Evolutionary conservation across 768 basidiomycete species (phyloP).

Genomic region (Hygrocybe punicea): DNA sequence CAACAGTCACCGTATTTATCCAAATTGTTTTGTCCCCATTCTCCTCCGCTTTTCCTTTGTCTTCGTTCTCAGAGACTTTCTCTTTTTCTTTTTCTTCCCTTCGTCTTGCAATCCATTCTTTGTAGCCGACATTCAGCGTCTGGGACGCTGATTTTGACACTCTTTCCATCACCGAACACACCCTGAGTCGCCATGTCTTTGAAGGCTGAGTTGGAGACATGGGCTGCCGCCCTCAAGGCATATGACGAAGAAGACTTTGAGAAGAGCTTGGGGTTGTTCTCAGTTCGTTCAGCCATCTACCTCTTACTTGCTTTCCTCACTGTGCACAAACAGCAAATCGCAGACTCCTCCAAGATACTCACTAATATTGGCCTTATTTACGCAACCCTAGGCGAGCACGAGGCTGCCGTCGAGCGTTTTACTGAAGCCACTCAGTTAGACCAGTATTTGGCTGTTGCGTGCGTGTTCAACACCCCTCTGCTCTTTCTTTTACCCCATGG

Average conservation of each 20-base stretch:
- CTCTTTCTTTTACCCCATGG: slow-evolving; percentile 3
- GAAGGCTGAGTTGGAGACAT: slow-evolving; percentile 78
- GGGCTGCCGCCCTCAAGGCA: slow-evolving; percentile 82
- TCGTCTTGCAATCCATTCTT: slow-evolving; percentile 16
- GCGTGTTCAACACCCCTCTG: slow-evolving; percentile 31
- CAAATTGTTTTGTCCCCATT: no score
- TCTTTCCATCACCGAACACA: slow-evolving; percentile 23
- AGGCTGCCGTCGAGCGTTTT: slow-evolving; percentile 80
- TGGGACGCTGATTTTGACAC: slow-evolving; percentile 30
- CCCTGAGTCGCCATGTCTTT: slow-evolving; percentile 49
- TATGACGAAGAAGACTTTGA: slow-evolving; percentile 86
- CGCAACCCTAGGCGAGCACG: slow-evolving; percentile 87
- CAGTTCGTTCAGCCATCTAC: slow-evolving; percentile 42
- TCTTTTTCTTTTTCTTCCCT: slow-evolving; percentile 16
- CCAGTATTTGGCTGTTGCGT: slow-evolving; percentile 85
- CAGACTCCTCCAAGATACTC: slow-evolving; percentile 84
- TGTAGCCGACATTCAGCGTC: slow-evolving; percentile 28
- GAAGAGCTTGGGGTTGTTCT: slow-evolving; percentile 70
- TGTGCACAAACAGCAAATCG: slow-evolving; percentile 53
- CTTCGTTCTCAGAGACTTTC: background rate
- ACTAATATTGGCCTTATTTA: slow-evolving; percentile 93
- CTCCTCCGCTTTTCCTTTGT: no score
- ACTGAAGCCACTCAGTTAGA: slow-evolving; percentile 73
- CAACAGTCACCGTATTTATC: no score
- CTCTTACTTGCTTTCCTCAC: background rate